Base-by-base conservation (phyloP, 495 filamentous ascomycete species). In the Filosporella fistucella region DNA sequence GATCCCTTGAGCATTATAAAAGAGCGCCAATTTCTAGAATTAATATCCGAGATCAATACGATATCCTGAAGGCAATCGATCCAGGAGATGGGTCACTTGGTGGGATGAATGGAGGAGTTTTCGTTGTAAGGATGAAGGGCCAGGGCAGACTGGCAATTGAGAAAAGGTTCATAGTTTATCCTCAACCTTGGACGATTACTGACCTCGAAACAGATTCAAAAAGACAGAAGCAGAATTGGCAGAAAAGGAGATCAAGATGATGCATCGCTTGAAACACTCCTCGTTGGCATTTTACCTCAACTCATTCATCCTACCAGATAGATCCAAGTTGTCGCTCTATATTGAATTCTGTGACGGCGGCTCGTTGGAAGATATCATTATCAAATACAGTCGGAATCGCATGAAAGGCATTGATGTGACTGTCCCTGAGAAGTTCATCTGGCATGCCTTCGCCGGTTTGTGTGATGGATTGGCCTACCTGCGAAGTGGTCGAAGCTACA, bases 301-400 rank as follows among this genome's bases (percentile, higher is more conserved):
- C 4, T 47, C 26, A 14, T 60, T 58, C 28, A 25, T 52, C 7
- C 26, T 32, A 1, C 11, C 35, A 1, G n/a, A n/a, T n/a, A n/a
- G n/a, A n/a, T 26, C 13, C 21, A 11, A 20, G 11, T 47, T 49
- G 10, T 54, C 55, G 0, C 11, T 61, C 3, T 61, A 58, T 23
- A 51, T 63, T 41, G 60, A 61, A 39, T 58, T 55, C 25, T 63
- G 60, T 45, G 57, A 60, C 26, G 21, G 49, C 20, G 59, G 59
- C 14, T 48, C 51, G 18, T 33, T 60, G 38, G 23, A 40, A 1
- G 41, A 56, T 33, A 7, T 60, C 14, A 52, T 58, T n/a, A 6
- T 3, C 4, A 17, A 30, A 32, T 28, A 22, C 30, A 5, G 42
- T 7, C n/a, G 1, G 20, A 22, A 26, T 8, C n/a, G n/a, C n/a